These are phyloP conservation scores for Neonectria magnoliae DNA, from an alignment of 2,329 filamentous ascomycete genomes.

Conservation along the genomic window DNA sequence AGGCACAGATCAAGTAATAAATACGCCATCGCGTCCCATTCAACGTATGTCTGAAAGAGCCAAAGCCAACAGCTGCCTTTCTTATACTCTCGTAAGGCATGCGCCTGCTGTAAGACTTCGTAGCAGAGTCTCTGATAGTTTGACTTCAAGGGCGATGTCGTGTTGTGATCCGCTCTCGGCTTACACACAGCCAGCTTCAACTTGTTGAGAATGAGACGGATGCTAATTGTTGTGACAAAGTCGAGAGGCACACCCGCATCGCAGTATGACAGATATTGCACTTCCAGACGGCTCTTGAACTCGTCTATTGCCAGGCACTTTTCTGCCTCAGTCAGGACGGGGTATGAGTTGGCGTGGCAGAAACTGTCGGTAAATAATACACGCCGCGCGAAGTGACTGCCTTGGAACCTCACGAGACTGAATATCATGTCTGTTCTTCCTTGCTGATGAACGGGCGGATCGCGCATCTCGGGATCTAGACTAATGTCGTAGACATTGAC, in stretches of 20 bases:
- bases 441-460: not conserved
- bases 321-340: not conserved
- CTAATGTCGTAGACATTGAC: slow-evolving; percentile 6
- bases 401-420: not conserved
- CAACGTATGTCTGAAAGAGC: slow-evolving; percentile 1
- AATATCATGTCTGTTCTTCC: slow-evolving; percentile 18
- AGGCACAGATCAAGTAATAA: slow-evolving; percentile 1
- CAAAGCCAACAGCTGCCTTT: slow-evolving; percentile 17
- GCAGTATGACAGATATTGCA: slow-evolving; percentile 6
- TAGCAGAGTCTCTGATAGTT: slow-evolving; percentile 10
- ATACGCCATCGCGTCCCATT: slow-evolving; percentile 18
- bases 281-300: not conserved
- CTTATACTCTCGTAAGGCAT: slow-evolving; percentile 13
- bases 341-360: not conserved
- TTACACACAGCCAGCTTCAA: not conserved
- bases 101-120: slow-evolving; percentile 16
- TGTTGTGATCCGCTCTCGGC: not conserved
- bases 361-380: slow-evolving; percentile 15
- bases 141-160: not conserved
- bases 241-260: slow-evolving; percentile 3
- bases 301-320: slow-evolving; percentile 1
- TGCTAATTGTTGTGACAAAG: slow-evolving; percentile 1
- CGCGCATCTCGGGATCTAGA: not conserved
- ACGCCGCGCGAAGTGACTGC: not conserved
- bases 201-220: not conserved